phyloP scores from a whole-genome alignment of 257 asterid species.

The Perilla frutescens region DNA sequence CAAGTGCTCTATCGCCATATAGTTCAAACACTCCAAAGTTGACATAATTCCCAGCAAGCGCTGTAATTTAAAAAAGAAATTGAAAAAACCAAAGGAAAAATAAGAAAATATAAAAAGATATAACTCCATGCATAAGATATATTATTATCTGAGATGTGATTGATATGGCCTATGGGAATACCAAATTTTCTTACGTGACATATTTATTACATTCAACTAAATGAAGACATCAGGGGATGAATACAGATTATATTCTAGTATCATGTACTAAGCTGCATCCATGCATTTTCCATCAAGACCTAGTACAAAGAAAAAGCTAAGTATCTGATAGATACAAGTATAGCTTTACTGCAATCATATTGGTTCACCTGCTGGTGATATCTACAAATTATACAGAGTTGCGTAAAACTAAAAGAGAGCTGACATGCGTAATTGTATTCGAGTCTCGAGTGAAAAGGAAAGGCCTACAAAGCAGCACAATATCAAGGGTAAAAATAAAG shows the following conservation, averaged over 20 bases:
- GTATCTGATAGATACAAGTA: constrained; percentile 24
- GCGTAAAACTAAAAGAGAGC: constrained; percentile 20
- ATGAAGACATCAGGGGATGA: not conserved
- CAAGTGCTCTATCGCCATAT: constrained; percentile 98
- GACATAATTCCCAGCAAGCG: constrained; percentile 94
- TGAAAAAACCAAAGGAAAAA: constrained; percentile 32
- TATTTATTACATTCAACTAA: constrained; percentile 21
- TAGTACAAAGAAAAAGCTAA: not conserved
- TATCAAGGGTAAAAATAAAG: constrained; percentile 11
- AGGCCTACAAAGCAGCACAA: constrained; percentile 14
- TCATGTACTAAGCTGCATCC: constrained; percentile 21
- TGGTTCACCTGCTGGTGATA: not conserved
- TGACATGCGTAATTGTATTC: not conserved
- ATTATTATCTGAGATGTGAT: not conserved
- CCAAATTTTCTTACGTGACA: constrained; percentile 2
- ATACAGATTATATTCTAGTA: constrained; percentile 16
- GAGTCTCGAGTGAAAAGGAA: not conserved
- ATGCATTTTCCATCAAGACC: constrained; percentile 14
- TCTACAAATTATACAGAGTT: constrained; percentile 10
- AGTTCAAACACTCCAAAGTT: constrained; percentile 98
- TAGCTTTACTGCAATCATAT: constrained; percentile 3
- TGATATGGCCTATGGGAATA: not conserved
- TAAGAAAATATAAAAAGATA: constrained; percentile 23
- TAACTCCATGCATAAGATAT: constrained; percentile 14
- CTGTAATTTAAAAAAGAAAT: constrained; percentile 44